phyloP scores from a whole-genome alignment of 768 basidiomycete species.

The Lactarius evosmus region DNA sequence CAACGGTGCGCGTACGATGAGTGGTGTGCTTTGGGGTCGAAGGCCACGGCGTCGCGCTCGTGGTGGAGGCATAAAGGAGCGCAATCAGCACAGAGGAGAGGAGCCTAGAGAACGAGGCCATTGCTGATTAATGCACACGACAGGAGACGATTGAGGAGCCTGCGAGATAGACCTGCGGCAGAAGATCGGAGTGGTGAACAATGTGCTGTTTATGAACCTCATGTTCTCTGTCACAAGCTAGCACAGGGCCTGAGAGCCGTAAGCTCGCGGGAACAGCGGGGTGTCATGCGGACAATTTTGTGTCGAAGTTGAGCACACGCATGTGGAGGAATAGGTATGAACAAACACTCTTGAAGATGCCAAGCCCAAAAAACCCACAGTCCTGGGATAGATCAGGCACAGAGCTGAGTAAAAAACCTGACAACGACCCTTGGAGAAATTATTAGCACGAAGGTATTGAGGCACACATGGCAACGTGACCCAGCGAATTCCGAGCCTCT shows the following conservation, averaged over 20 bases:
- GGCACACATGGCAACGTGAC: background rate
- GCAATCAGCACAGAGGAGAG: slow-evolving; percentile 30
- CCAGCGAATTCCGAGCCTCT: background rate
- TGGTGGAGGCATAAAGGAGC: slow-evolving; percentile 27
- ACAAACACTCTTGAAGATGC: background rate
- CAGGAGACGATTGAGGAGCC: background rate
- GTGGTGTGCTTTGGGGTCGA: slow-evolving; percentile 30
- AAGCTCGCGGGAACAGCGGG: background rate
- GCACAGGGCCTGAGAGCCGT: background rate
- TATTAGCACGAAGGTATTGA: background rate
- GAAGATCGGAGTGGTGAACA: background rate
- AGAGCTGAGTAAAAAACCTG: background rate
- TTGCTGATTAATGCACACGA: background rate
- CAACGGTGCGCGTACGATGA: slow-evolving; percentile 29
- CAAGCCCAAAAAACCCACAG: background rate
- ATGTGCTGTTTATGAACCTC: background rate
- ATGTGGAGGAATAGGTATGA: background rate
- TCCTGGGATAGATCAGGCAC: background rate
- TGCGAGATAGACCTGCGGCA: background rate
- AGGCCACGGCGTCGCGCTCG: slow-evolving; percentile 29
- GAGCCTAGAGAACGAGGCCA: slow-evolving; percentile 29
- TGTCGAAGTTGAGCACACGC: background rate
- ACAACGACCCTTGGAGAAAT: background rate
- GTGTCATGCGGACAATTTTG: background rate
- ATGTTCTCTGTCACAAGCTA: background rate